A percentile compares a stretch with the other conserved stretches of the same genome.
Conservation (phyloP, 2,329 filamentous ascomycete genomes). For the Hirsutella thompsonii region DNA sequence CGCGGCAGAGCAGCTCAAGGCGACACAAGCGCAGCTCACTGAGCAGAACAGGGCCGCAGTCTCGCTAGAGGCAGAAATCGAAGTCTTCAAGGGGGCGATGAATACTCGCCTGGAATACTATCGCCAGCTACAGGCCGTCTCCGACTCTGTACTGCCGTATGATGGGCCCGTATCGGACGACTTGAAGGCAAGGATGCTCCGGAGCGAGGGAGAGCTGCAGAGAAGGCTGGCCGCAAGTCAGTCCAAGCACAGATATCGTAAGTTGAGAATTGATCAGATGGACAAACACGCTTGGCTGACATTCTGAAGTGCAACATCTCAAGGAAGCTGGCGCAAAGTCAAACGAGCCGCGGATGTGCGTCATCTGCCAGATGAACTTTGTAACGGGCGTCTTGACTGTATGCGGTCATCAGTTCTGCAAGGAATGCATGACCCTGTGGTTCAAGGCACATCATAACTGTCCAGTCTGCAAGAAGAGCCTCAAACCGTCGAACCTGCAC, state of each 20-base stretch:
- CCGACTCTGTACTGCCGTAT: constrained; percentile 69
- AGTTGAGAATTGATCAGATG: constrained; percentile 12
- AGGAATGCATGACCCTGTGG: constrained; percentile 75
- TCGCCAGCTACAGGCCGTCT: constrained; percentile 79
- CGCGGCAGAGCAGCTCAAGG: constrained; percentile 47
- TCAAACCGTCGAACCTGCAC: constrained; percentile 59
- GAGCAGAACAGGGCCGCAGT: constrained; percentile 36
- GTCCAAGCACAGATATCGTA: constrained; percentile 64
- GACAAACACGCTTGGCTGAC: background rate
- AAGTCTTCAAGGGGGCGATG: constrained; percentile 65
- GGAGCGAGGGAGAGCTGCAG: constrained; percentile 27
- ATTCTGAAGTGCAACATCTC: constrained; percentile 33
- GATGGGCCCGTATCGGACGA: constrained; percentile 48
- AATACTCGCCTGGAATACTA: constrained; percentile 85
- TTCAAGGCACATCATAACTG: constrained; percentile 62
- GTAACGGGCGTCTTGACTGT: constrained; percentile 70
- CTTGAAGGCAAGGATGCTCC: constrained; percentile 19
- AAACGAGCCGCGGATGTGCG: constrained; percentile 57
- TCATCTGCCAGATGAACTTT: constrained; percentile 74
- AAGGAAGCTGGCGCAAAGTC: constrained; percentile 46
- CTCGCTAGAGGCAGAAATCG: constrained; percentile 54
- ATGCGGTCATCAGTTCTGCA: constrained; percentile 88
- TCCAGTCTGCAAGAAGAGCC: constrained; percentile 65
- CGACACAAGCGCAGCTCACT: constrained; percentile 39
- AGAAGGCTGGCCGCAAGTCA: constrained; percentile 48